Conservation (phyloP, 2,329 filamentous ascomycete genomes). For the Neofusicoccum umdonicola region DNA sequence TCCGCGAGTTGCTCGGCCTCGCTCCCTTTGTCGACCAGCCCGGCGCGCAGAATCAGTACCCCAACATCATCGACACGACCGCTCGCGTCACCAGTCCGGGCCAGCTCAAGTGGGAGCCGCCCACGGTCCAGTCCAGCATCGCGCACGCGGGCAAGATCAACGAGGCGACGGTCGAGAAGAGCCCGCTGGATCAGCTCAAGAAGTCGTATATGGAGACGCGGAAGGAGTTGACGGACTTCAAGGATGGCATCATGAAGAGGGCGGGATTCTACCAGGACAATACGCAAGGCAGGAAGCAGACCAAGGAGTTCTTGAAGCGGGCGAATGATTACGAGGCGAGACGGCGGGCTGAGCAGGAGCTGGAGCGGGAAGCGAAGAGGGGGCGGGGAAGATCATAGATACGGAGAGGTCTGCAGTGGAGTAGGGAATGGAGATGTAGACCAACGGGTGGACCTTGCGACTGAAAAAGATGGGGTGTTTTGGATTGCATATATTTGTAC, state of each 20-base stretch:
- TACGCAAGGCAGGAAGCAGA: background rate
- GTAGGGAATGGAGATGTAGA: background rate
- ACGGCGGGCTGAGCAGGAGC: constrained; percentile 4
- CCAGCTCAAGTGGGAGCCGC: constrained; percentile 13
- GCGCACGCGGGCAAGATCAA: background rate
- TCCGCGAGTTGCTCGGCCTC: constrained; percentile 40
- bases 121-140: background rate
- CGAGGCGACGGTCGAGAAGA: background rate
- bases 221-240: background rate
- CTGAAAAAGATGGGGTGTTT: background rate
- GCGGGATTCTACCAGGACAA: background rate
- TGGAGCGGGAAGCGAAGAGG: background rate
- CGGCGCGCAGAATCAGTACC: background rate
- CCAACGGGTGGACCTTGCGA: background rate
- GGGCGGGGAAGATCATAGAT: background rate
- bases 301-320: constrained; percentile 4
- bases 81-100: background rate
- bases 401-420: background rate
- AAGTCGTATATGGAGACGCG: background rate
- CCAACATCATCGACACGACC: background rate
- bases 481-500: background rate
- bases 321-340: constrained; percentile 18
- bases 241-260: constrained; percentile 16
- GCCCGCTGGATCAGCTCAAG: background rate
- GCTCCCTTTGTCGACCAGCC: constrained; percentile 27